Evolutionary conservation across 1,284 basidiomycete genomes (phyloP).

Genomic region (Apiotrichum brassicae): DNA sequence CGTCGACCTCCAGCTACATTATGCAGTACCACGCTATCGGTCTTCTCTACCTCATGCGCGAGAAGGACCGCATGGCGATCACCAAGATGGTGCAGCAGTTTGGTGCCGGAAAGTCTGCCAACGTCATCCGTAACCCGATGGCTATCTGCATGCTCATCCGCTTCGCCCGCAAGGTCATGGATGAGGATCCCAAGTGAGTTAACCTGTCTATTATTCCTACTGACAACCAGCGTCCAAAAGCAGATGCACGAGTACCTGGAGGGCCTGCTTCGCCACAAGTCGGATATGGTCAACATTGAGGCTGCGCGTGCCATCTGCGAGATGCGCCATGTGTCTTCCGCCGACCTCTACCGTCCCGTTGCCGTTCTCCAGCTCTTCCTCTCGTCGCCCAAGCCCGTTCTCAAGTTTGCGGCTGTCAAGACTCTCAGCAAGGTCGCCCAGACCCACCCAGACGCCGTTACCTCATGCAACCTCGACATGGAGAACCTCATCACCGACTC

Average conservation of each 20-base stretch:
- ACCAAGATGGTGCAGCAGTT: slow-evolving; percentile 99
- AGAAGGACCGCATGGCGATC: slow-evolving; percentile 97
- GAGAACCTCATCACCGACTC: slow-evolving; percentile 95
- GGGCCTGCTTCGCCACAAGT: slow-evolving; percentile 94
- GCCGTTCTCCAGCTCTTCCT: slow-evolving; percentile 88
- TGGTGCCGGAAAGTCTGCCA: slow-evolving; percentile 69
- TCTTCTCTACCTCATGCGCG: slow-evolving; percentile 86
- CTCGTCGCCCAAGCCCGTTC: slow-evolving; percentile 82
- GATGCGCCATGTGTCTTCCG: slow-evolving; percentile 72
- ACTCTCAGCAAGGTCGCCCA: slow-evolving; percentile 84
- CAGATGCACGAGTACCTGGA: slow-evolving; percentile 94
- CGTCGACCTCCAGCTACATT: slow-evolving; percentile 82
- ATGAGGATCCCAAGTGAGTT: slow-evolving; percentile 92
- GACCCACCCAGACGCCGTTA: slow-evolving; percentile 76
- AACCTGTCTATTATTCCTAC: not conserved
- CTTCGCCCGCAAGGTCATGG: slow-evolving; percentile 94
- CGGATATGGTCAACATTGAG: slow-evolving; percentile 99
- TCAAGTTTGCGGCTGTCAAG: slow-evolving; percentile 96
- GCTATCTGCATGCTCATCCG: slow-evolving; percentile 99
- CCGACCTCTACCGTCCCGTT: slow-evolving; percentile 80
- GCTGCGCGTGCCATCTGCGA: slow-evolving; percentile 96
- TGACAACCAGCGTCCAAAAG: slow-evolving; percentile 55
- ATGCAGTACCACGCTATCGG: slow-evolving; percentile 97
- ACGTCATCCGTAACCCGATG: slow-evolving; percentile 87
- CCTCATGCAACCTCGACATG: slow-evolving; percentile 92